A percentile compares a stretch with the other conserved stretches of the same genome.
Conservation (phyloP, 202 grass and related monocot genomes). For the Carex arenaria region DNA sequence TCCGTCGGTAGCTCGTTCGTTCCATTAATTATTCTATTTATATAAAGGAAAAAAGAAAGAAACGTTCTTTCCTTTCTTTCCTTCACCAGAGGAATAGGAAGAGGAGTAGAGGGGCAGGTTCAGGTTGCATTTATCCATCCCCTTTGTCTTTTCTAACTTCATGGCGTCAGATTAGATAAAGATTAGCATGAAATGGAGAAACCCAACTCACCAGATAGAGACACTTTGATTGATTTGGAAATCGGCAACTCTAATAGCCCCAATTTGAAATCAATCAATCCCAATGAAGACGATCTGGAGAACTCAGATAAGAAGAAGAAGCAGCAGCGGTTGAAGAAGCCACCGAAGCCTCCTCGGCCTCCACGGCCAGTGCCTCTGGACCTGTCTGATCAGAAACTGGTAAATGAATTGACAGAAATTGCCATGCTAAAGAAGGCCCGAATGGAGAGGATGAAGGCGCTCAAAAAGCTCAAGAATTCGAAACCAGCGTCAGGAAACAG, state of each 20-base stretch:
- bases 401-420: conserved; percentile 78
- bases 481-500: conserved; percentile 43
- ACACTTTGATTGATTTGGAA: conserved; percentile 12
- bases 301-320: conserved; percentile 68
- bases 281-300: conserved; percentile 42
- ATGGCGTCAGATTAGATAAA: neutral
- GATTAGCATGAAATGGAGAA: conserved; percentile 13
- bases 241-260: neutral
- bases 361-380: conserved; percentile 47
- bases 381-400: conserved; percentile 69
- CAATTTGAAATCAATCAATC: conserved; percentile 17
- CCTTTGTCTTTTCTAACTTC: neutral
- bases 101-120: neutral
- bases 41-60: neutral
- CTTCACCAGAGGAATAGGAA: neutral
- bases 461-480: conserved; percentile 85
- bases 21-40: no score
- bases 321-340: conserved; percentile 77
- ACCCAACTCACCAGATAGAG: neutral
- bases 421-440: conserved; percentile 67
- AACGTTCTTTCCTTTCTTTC: neutral
- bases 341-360: conserved; percentile 69
- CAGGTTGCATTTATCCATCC: neutral
- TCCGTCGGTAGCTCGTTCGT: neutral
- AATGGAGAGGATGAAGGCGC: conserved; percentile 87